Evolutionary conservation across 202 grass and related monocot genomes (phyloP), one percentile per base, ranked within the genome.

Genomic region (Tripidium arundinaceum): DNA sequence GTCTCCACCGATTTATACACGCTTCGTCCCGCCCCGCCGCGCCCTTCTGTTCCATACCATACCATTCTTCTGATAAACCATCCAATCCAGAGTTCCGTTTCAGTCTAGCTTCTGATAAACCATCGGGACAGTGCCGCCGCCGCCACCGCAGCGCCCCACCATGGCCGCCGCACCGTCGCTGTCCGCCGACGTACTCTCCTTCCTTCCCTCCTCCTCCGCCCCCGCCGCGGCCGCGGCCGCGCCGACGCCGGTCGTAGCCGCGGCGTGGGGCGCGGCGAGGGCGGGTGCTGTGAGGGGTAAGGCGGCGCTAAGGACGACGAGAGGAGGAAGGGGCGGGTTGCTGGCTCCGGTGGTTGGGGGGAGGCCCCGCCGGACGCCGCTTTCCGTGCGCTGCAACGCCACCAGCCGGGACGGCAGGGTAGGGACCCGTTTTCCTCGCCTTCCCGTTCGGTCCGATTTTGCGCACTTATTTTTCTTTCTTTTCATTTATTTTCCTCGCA

Each of bases 341-440:
- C 19, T 50, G 7, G 68, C 41, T 22, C 60, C 83, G 14, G 67
- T 89, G n/a, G 68, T 39, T 8, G 79, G 68, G 33, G 38, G 34
- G 50, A 16, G 31, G 25, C 68, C 37, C 7, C 52, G 73, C 34
- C 78, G 49, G 49, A 16, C 34, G 29, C 52, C 68, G 40, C 67
- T 83, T 14, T 79, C 79, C 49, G 79, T 89, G 2, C 60, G 83
- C 67, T 89, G 87, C 79, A 37, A 12, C 49, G 87, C 83, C 73
- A 89, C 79, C 79, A 86, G 64, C 70, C 31, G 86, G 7, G 86
- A 89, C 40, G 87, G 87, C 11, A 89, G 79, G 83, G 87, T 89
- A 74, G 24, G 58, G 55, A 24, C 5, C 13, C 8, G 11, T 24
- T 74, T 19, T 25, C 21, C 18, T 27, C 2, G 2, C 37, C 33